A percentile compares a stretch with the other conserved stretches of the same genome.
These are phyloP conservation scores for Eremothecium gossypii DNA, from an alignment of 1,139 yeast species.

Conservation along the genomic window DNA sequence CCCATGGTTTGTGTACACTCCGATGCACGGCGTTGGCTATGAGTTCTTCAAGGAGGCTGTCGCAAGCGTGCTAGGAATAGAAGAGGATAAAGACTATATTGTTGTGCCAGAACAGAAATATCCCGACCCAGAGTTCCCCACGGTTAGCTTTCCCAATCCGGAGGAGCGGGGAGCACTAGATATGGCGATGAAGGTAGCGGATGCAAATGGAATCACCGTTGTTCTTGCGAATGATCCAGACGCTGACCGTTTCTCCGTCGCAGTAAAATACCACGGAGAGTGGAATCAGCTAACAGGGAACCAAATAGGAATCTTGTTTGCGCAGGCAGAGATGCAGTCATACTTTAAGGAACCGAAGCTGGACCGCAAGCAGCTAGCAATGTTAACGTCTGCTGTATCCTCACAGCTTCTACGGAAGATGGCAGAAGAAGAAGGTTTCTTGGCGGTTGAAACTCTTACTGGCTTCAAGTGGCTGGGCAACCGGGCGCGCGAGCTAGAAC, in stretches of 20 bases:
- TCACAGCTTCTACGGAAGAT: conserved; percentile 69
- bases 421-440: conserved; percentile 55
- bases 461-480: conserved; percentile 99
- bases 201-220: conserved; percentile 33
- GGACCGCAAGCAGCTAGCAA: conserved; percentile 34
- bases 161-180: conserved; percentile 90
- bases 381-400: conserved; percentile 85
- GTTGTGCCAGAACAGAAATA: conserved; percentile 44
- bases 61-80: conserved; percentile 22
- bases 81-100: conserved; percentile 29
- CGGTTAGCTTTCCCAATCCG: conserved; percentile 89
- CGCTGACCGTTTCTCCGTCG: conserved; percentile 84
- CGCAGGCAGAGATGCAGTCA: conserved; percentile 40
- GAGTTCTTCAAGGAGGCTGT: conserved; percentile 33
- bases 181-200: conserved; percentile 45
- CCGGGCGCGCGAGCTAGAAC: conserved; percentile 63
- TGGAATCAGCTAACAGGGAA: conserved; percentile 89
- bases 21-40: conserved; percentile 91
- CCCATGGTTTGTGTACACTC: conserved; percentile 66
- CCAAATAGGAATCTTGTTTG: conserved; percentile 81
- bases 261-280: conserved; percentile 37
- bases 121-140: conserved; percentile 81
- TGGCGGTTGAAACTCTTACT: conserved; percentile 73
- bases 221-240: conserved; percentile 93
- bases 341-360: conserved; percentile 6